These are phyloP conservation scores for Tolypocladium cylindrosporum DNA, from an alignment of 2,329 filamentous ascomycete genomes.

Conservation along the genomic window DNA sequence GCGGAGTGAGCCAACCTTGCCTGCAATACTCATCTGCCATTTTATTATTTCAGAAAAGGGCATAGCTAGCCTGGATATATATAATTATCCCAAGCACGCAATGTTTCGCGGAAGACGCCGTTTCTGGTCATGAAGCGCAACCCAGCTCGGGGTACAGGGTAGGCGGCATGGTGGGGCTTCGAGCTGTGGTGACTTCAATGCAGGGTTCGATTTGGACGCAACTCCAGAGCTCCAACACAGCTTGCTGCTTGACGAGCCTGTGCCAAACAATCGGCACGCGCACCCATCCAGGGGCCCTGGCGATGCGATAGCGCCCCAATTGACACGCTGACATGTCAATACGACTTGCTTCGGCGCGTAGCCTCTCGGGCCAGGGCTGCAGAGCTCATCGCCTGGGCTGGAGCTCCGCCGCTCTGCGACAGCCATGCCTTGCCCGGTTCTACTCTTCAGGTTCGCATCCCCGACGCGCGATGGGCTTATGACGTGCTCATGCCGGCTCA, in stretches of 20 bases:
- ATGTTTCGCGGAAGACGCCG: too few relatives aligned
- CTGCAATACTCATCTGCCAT: too few relatives aligned
- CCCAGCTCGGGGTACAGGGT: background rate
- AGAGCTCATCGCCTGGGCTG: conserved; percentile 5
- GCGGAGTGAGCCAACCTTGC: too few relatives aligned
- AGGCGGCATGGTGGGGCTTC: background rate
- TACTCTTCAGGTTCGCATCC: conserved; percentile 3
- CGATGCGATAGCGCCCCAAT: background rate
- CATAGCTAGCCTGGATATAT: too few relatives aligned
- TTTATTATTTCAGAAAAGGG: too few relatives aligned
- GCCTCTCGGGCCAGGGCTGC: conserved; percentile 15
- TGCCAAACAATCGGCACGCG: background rate
- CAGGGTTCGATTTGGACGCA: background rate
- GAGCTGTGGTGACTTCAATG: background rate
- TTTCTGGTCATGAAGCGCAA: too few relatives aligned
- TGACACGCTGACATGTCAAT: conserved; percentile 12
- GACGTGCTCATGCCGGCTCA: background rate
- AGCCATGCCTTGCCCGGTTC: background rate
- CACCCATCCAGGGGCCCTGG: background rate
- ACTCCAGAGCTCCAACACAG: background rate
- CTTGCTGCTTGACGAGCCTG: background rate
- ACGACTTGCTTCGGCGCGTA: conserved; percentile 13
- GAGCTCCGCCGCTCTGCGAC: background rate
- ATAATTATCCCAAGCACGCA: too few relatives aligned
- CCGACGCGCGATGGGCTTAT: too few relatives aligned